phyloP scores from a whole-genome alignment of 164 flowering plant species.

The Liriodendron chinense region DNA sequence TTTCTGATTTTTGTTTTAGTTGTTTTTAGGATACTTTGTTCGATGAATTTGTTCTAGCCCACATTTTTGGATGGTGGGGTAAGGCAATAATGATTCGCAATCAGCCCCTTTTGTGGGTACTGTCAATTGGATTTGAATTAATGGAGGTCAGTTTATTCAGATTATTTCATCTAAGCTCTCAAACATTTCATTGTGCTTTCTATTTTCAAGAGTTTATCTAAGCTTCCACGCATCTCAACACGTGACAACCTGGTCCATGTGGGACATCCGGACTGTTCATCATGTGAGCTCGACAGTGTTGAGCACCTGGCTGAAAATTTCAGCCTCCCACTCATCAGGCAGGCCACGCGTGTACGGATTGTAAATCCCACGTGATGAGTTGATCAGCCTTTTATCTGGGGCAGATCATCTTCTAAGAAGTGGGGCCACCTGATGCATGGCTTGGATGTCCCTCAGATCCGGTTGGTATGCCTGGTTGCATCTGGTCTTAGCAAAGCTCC shows the following conservation, averaged over 20 bases:
- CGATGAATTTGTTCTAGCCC: conserved; percentile 96
- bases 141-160: conserved; percentile 71
- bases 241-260: neutral
- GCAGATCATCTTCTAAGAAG: too few relatives aligned
- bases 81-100: conserved; percentile 99
- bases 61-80: conserved; percentile 99
- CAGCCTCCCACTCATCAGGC: too few relatives aligned
- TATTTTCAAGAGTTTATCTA: neutral
- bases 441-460: neutral
- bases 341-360: neutral
- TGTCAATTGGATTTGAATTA: conserved; percentile 93
- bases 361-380: neutral
- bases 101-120: conserved; percentile 96
- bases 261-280: neutral
- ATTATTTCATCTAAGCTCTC: neutral
- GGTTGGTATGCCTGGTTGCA: neutral
- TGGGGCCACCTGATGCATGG: neutral
- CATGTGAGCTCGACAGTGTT: neutral
- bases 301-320: too few relatives aligned
- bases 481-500: neutral
- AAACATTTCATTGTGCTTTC: neutral
- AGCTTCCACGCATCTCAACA: neutral
- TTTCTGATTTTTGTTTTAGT: conserved; percentile 21
- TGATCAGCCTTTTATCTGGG: neutral
- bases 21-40: conserved; percentile 80